These are phyloP conservation scores for Bacidia gigantensis DNA, from an alignment of 495 filamentous ascomycete species.

Conservation along the genomic window DNA sequence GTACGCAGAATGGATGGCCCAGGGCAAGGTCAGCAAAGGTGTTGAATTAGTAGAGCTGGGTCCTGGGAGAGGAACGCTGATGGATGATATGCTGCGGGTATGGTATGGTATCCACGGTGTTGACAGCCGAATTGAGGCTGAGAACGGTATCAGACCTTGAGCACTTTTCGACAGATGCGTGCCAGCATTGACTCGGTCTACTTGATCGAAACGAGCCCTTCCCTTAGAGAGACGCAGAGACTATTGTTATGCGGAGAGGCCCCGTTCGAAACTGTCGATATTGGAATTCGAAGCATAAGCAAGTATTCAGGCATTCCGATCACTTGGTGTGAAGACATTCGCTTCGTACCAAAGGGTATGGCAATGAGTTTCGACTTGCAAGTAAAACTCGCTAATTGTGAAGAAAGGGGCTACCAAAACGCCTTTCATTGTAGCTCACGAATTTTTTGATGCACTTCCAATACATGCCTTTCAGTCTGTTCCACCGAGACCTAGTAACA, in stretches of 20 bases:
- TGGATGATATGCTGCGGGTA: constrained; percentile 92
- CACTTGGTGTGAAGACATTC: constrained; percentile 84
- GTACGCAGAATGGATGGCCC: constrained; percentile 87
- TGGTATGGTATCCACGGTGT: constrained; percentile 1
- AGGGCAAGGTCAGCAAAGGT: constrained; percentile 54
- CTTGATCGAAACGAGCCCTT: constrained; percentile 74
- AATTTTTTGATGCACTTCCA: constrained; percentile 98
- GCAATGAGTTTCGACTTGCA: constrained; percentile 5
- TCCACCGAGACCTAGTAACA: constrained; percentile 31
- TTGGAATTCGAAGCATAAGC: constrained; percentile 61
- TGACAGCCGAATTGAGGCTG: neutral
- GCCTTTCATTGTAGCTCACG: constrained; percentile 89
- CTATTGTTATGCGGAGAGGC: constrained; percentile 68
- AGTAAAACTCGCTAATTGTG: neutral
- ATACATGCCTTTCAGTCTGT: constrained; percentile 88
- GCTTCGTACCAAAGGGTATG: constrained; percentile 59
- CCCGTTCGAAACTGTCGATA: constrained; percentile 52
- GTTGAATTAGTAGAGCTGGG: constrained; percentile 88
- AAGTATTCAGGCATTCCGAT: constrained; percentile 60
- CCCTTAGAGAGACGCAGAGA: constrained; percentile 63
- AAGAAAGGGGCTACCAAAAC: constrained; percentile 44
- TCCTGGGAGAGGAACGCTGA: constrained; percentile 86
- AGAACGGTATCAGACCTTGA: constrained; percentile 50
- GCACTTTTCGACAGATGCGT: constrained; percentile 64
- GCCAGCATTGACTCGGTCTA: constrained; percentile 72